A percentile compares a stretch with the other conserved stretches of the same genome.
phyloP scores from a whole-genome alignment of 108 stramenopile genomes.

The Nannochloropsis oceanica region DNA sequence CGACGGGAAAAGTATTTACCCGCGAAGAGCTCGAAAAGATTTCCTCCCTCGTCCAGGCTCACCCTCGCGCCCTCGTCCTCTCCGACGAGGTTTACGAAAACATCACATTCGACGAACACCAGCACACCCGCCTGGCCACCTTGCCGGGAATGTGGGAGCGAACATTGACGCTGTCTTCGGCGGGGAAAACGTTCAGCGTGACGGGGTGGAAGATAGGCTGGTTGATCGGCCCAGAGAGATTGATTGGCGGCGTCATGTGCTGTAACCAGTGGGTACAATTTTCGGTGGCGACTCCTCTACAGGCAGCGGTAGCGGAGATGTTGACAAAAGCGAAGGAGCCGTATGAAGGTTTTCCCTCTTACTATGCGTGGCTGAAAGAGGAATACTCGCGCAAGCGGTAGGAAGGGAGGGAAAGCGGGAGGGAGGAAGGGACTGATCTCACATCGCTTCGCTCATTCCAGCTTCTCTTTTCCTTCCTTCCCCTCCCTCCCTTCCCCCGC shows the following conservation, averaged over 20 bases:
- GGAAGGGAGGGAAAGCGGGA: not conserved
- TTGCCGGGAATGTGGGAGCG: constrained; percentile 53
- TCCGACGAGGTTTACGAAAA: constrained; percentile 95
- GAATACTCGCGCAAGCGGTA: not conserved
- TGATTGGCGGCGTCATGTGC: constrained; percentile 31
- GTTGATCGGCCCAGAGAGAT: constrained; percentile 60
- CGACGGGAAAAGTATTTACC: constrained; percentile 62
- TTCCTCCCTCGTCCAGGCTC: constrained; percentile 32
- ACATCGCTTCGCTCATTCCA: too few species aligned
- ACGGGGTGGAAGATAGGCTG: constrained; percentile 97
- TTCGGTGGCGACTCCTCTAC: constrained; percentile 70
- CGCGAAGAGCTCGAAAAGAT: constrained; percentile 58
- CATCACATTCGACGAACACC: constrained; percentile 57
- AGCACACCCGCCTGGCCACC: constrained; percentile 35
- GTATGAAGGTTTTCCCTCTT: constrained; percentile 42
- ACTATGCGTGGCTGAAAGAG: not conserved
- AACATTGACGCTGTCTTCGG: constrained; percentile 82
- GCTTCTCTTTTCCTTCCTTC: not conserved
- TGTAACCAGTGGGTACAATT: constrained; percentile 60
- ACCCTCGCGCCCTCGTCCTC: constrained; percentile 40
- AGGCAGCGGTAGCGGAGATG: constrained; percentile 56
- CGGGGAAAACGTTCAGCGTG: constrained; percentile 94
- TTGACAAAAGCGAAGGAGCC: constrained; percentile 56
- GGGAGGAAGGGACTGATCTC: not conserved
- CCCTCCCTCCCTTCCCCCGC: not conserved